Evolutionary conservation across 441 rosid genomes (phyloP).

Genomic region (Biscutella laevigata): DNA sequence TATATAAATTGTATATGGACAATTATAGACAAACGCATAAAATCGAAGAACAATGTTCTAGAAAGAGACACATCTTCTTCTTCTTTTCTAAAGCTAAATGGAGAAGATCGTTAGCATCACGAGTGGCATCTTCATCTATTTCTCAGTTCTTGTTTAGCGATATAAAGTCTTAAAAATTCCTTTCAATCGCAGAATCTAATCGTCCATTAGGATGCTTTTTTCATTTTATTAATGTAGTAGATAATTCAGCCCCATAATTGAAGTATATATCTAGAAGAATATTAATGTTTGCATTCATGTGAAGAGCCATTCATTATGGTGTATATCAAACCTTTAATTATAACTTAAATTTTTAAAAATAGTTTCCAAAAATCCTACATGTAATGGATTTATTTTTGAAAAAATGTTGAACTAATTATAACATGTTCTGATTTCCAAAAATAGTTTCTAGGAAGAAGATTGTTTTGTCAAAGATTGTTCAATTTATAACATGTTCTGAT

Average conservation of each 20-base stretch:
- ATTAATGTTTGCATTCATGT: not conserved
- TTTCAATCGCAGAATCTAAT: conserved; percentile 1
- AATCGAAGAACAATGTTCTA: conserved; percentile 15
- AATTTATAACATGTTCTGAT: too few species aligned
- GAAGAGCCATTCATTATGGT: not conserved
- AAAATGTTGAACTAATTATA: too few species aligned
- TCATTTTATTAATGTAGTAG: not conserved
- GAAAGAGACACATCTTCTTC: conserved; percentile 15
- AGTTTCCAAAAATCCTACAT: too few species aligned
- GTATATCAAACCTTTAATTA: not conserved
- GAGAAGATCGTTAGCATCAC: conserved; percentile 25
- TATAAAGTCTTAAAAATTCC: conserved; percentile 1
- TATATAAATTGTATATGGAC: too few species aligned
- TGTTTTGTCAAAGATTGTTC: too few species aligned
- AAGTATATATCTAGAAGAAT: not conserved
- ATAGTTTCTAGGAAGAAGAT: too few species aligned
- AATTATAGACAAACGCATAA: conserved; percentile 10
- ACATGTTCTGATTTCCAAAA: too few species aligned
- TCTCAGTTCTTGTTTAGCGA: not conserved
- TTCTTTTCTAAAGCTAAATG: conserved; percentile 18
- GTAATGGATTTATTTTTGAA: too few species aligned
- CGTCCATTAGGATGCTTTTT: not conserved
- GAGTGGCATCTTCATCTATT: conserved; percentile 19
- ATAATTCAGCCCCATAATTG: not conserved
- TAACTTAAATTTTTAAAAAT: not conserved